Evolutionary conservation across 768 basidiomycete genomes (phyloP).

Genomic region (Amanita polypyramis): DNA sequence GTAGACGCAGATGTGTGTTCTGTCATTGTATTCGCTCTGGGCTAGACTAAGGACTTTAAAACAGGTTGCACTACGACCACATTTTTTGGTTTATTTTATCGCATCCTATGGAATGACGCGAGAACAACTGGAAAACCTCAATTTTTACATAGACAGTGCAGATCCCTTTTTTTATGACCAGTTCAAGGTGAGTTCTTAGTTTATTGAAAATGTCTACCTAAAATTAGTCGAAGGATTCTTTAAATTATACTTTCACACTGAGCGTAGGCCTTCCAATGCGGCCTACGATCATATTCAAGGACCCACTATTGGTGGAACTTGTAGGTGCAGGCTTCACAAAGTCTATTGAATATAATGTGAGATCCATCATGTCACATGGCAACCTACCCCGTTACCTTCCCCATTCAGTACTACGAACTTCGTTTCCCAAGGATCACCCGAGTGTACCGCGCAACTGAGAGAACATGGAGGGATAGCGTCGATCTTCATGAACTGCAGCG

Average conservation of each 20-base stretch:
- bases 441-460: conserved; percentile 46
- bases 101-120: conserved; percentile 67
- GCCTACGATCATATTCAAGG: conserved; percentile 47
- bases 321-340: conserved; percentile 82
- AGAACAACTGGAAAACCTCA: conserved; percentile 58
- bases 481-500: conserved; percentile 39
- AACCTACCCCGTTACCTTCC: conserved; percentile 1
- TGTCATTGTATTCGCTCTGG: background rate
- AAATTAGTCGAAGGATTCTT: background rate
- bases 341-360: conserved; percentile 43
- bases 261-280: conserved; percentile 30
- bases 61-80: conserved; percentile 37
- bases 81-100: conserved; percentile 67
- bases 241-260: conserved; percentile 40
- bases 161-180: conserved; percentile 24
- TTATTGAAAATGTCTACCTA: background rate
- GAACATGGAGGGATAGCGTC: conserved; percentile 51
- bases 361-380: conserved; percentile 8
- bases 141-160: conserved; percentile 48
- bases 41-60: background rate
- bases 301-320: conserved; percentile 62
- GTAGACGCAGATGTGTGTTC: conserved; percentile 28
- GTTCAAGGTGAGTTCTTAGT: conserved; percentile 12
- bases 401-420: conserved; percentile 64
- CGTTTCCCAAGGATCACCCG: conserved; percentile 79